Evolutionary conservation across 2,329 filamentous ascomycete genomes (phyloP), one percentile per base, ranked within the genome.

Genomic region (Shiraia sp.): DNA sequence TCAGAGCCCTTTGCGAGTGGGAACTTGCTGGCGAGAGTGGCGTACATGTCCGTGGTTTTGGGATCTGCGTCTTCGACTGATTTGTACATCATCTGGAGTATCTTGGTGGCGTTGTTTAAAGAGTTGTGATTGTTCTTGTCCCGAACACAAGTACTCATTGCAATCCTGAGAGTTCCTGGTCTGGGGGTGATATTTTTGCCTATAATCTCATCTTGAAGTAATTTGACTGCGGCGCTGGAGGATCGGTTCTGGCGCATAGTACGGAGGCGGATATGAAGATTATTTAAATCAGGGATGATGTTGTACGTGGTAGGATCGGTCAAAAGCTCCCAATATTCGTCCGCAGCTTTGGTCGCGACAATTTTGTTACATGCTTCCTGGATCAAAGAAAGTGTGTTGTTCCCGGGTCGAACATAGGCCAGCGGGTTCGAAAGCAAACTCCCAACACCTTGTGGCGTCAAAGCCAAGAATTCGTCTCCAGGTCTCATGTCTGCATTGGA

Each of bases 321-420:
- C 42, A 96, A 73, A 5, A 85, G 63, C 13, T 85, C 74, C 91
- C 91, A 97, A 69, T 96, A 97, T 23, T 77, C 77, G 37, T 79
- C 70, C n/a, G 83, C 87, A n/a, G 80, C 70, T 10, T 79, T 77
- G 6, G 81, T 80, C 37, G 80, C 77, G 36, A 80, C 78, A 23
- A 84, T 78, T 23, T 80, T 76, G 10, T 77, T 71, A 36, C 89
- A 80, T 6, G 85, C 79, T 32, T 81, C 74, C 29, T 95, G 68
- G 14, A 95, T 63, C 31, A 95, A 68, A 1, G 86, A 86, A 2
- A 99, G 78, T 0, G 76, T 79, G 45, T 75, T 75, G 47, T 78
- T 79, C n/a, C 71, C 69, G 0, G 80, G 75, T 10, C 55, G 61
- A 8, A 77, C 72, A 50, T 75, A 79, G 14, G 58, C 48, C 4